Conservation (phyloP, 768 basidiomycete species). For the Boletus speciosus region DNA sequence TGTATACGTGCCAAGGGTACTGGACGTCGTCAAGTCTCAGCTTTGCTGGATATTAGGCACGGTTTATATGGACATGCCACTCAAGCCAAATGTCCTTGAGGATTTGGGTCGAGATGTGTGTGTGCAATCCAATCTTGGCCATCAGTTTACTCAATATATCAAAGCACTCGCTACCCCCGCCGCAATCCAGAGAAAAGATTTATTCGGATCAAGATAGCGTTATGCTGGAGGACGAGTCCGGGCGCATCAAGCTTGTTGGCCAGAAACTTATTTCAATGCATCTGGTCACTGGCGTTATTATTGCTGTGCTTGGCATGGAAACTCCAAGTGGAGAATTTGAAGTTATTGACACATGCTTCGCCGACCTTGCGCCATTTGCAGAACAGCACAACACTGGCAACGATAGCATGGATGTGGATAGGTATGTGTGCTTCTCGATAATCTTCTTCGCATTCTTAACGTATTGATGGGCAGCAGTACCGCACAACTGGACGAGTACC, state of each 20-base stretch:
- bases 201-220: constrained; percentile 73
- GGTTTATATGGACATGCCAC: constrained; percentile 97
- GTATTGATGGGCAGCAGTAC: constrained; percentile 9
- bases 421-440: constrained; percentile 31
- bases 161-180: constrained; percentile 87
- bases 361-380: constrained; percentile 66
- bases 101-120: constrained; percentile 91
- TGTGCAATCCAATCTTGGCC: constrained; percentile 12
- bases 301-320: constrained; percentile 88
- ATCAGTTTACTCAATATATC: constrained; percentile 5
- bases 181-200: constrained; percentile 71
- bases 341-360: constrained; percentile 82
- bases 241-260: constrained; percentile 86
- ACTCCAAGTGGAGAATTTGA: constrained; percentile 89
- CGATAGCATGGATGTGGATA: constrained; percentile 68
- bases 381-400: constrained; percentile 22
- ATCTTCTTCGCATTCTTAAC: constrained; percentile 8
- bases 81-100: constrained; percentile 97
- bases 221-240: constrained; percentile 96
- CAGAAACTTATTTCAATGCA: constrained; percentile 54
- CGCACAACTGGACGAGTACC: constrained; percentile 58
- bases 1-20: constrained; percentile 68
- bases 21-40: constrained; percentile 81
- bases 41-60: constrained; percentile 93
- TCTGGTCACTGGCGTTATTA: constrained; percentile 88